phyloP scores from a whole-genome alignment of 225 moss, liverwort and hornwort genomes.

The Asterella californica region DNA sequence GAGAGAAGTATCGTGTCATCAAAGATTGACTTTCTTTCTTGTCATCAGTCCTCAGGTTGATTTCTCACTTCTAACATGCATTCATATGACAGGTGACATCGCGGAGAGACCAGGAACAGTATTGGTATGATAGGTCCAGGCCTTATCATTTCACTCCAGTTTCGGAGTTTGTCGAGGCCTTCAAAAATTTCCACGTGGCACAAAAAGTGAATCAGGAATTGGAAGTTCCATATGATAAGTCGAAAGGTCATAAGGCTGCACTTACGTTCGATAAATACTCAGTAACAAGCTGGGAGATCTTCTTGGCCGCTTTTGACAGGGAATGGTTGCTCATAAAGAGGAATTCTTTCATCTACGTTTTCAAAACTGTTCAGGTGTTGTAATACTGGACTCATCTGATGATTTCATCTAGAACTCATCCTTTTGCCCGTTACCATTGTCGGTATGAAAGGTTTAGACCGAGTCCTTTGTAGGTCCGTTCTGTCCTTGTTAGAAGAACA shows the following conservation, averaged over 20 bases:
- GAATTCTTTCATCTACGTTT: slow-evolving; percentile 60
- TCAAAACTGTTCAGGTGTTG: slow-evolving; percentile 43
- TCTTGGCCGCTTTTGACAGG: slow-evolving; percentile 51
- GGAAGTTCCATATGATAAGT: slow-evolving; percentile 47
- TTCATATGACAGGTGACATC: slow-evolving; percentile 37
- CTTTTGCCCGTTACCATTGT: neutral
- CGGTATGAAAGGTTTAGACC: neutral
- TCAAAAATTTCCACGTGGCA: slow-evolving; percentile 44
- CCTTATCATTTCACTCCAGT: slow-evolving; percentile 47
- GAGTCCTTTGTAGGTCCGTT: neutral
- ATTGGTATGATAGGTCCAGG: slow-evolving; percentile 32
- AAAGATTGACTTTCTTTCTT: too few relatives aligned
- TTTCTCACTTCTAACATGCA: neutral
- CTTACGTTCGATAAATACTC: slow-evolving; percentile 48
- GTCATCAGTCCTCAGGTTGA: neutral
- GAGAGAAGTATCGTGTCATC: too few relatives aligned
- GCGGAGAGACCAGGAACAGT: slow-evolving; percentile 42
- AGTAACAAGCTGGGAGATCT: slow-evolving; percentile 45
- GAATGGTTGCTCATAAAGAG: slow-evolving; percentile 72
- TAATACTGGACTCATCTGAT: neutral
- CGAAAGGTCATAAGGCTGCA: slow-evolving; percentile 58
- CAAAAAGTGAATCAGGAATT: slow-evolving; percentile 40
- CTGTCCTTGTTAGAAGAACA: too few relatives aligned
- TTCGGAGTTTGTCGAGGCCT: slow-evolving; percentile 48
- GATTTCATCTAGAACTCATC: neutral